These are phyloP conservation scores for Panaeolus papilionaceus DNA, from an alignment of 768 basidiomycete species.

Conservation along the genomic window DNA sequence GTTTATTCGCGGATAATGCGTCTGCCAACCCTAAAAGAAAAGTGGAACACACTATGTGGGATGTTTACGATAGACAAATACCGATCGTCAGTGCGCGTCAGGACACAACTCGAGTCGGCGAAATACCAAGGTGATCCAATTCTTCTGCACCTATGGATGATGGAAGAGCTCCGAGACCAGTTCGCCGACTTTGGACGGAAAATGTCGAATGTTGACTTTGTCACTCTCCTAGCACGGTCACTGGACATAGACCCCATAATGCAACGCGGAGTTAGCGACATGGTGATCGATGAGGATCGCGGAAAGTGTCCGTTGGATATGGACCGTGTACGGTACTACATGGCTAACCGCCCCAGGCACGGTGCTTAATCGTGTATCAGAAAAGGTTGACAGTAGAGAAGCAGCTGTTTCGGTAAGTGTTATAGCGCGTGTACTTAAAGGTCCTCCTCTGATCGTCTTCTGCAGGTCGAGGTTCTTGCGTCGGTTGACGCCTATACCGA, in stretches of 20 bases:
- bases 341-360: not conserved
- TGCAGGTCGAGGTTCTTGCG: too few species aligned
- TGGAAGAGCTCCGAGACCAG: conserved; percentile 10
- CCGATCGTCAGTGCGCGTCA: not conserved
- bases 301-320: not conserved
- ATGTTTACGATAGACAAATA: not conserved
- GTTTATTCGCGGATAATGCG: conserved; percentile 2
- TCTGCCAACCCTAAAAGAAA: not conserved
- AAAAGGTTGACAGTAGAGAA: too few species aligned
- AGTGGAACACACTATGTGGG: not conserved
- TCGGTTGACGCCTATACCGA: too few species aligned
- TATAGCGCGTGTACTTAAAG: too few species aligned
- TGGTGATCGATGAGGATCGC: not conserved
- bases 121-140: not conserved
- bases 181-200: not conserved
- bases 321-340: not conserved
- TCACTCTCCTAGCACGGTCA: not conserved
- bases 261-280: not conserved
- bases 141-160: not conserved
- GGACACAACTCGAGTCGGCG: not conserved
- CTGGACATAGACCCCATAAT: not conserved
- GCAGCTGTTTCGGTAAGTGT: too few species aligned
- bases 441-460: too few species aligned
- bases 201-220: not conserved
- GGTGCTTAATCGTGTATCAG: too few species aligned